phyloP scores from a whole-genome alignment of 352 stramenopile species.

The Blastocystis sp. region DNA sequence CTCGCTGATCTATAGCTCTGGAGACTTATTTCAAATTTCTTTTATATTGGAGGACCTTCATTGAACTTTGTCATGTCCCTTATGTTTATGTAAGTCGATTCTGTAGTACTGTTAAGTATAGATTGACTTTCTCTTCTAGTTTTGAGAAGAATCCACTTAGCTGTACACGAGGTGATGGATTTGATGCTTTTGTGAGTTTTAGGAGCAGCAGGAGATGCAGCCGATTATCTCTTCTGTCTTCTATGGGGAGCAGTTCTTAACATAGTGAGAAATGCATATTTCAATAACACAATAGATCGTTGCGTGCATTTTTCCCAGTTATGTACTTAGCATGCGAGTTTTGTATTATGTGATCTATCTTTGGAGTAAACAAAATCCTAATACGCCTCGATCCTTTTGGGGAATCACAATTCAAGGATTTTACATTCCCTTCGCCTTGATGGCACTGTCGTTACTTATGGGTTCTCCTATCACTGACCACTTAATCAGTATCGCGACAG shows the following conservation, averaged over 20 bases:
- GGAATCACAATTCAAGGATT: conserved; percentile 42
- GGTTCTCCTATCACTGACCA: conserved; percentile 33
- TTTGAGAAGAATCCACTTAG: conserved; percentile 51
- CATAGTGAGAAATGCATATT: not conserved
- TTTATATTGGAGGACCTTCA: conserved; percentile 58
- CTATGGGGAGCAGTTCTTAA: conserved; percentile 40
- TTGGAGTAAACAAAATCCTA: conserved; percentile 55
- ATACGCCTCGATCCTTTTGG: conserved; percentile 22
- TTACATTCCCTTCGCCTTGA: conserved; percentile 52
- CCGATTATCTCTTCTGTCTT: conserved; percentile 39
- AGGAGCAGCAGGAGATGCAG: conserved; percentile 58
- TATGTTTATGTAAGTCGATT: conserved; percentile 51
- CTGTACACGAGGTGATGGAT: conserved; percentile 16
- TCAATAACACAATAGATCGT: not conserved
- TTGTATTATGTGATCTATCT: conserved; percentile 57
- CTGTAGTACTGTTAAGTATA: not conserved
- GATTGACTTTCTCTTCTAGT: conserved; percentile 21
- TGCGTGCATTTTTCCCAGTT: not conserved
- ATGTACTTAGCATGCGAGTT: conserved; percentile 22
- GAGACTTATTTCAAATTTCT: conserved; percentile 51
- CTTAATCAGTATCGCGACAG: conserved; percentile 29
- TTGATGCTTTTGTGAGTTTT: not conserved
- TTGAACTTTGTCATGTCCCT: conserved; percentile 46
- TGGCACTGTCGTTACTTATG: conserved; percentile 32
- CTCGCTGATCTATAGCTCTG: conserved; percentile 3